A percentile compares a stretch with the other conserved stretches of the same genome.
Conservation (phyloP, 306 rosid species). For the Adenanthera pavonina region DNA sequence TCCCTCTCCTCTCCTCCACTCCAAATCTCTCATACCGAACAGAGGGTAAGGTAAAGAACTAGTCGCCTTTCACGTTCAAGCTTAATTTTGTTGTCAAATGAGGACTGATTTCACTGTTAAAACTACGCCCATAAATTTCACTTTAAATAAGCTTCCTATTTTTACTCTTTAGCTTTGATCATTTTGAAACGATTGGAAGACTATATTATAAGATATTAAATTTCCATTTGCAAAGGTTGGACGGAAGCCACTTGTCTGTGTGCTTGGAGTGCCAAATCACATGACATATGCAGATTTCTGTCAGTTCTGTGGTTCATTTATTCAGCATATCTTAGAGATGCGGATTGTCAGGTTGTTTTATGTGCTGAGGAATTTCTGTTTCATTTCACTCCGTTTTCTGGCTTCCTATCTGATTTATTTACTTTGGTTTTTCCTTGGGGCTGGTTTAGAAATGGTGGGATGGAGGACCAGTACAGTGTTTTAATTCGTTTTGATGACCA, state of each 20-base stretch:
- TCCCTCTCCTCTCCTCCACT: no score
- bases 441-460: constrained; percentile 67
- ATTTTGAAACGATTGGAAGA: not conserved
- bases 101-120: not conserved
- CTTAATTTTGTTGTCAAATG: not conserved
- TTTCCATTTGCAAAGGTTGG: constrained; percentile 54
- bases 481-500: constrained; percentile 80
- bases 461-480: constrained; percentile 82
- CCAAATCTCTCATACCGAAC: no score
- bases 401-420: not conserved
- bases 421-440: not conserved
- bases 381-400: not conserved
- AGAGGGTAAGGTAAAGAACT: not conserved
- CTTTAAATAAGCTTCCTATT: not conserved
- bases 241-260: constrained; percentile 81
- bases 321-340: constrained; percentile 85
- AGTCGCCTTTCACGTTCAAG: not conserved
- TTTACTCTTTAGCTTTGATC: not conserved
- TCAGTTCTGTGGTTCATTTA: constrained; percentile 85
- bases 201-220: not conserved
- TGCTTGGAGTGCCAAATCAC: constrained; percentile 92
- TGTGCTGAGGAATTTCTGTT: not conserved
- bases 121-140: not conserved
- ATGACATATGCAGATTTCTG: constrained; percentile 98
- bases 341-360: constrained; percentile 76